Conservation (phyloP, 345 rosid species). For the Syzygium grande region DNA sequence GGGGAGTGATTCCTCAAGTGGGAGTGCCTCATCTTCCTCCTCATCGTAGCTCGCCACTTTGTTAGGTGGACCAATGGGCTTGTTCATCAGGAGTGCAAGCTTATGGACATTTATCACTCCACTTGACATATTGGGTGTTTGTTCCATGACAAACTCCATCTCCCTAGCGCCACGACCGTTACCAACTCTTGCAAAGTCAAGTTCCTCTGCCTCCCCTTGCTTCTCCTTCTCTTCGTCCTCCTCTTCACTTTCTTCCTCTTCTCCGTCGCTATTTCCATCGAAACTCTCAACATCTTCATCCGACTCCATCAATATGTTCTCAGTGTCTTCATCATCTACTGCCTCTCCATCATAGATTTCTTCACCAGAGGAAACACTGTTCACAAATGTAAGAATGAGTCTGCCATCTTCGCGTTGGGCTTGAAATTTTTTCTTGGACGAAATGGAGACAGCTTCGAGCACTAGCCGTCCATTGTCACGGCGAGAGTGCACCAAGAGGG, state of each 20-base stretch:
- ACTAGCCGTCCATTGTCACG: slow-evolving; percentile 87
- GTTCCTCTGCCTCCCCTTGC: neutral
- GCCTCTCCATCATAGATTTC: neutral
- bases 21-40: slow-evolving; percentile 7
- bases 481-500: slow-evolving; percentile 60
- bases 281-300: neutral
- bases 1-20: slow-evolving; percentile 23
- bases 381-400: slow-evolving; percentile 60
- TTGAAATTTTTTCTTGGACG: slow-evolving; percentile 59
- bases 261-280: neutral
- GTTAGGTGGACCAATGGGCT: slow-evolving; percentile 39
- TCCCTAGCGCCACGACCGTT: neutral
- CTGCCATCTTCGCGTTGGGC: slow-evolving; percentile 82
- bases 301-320: neutral
- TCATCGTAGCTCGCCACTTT: slow-evolving; percentile 8
- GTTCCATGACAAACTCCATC: slow-evolving; percentile 14
- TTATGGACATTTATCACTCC: slow-evolving; percentile 41
- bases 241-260: slow-evolving; percentile 12
- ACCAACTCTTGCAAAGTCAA: neutral
- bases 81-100: slow-evolving; percentile 46
- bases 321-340: neutral
- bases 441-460: slow-evolving; percentile 74
- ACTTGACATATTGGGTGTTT: slow-evolving; percentile 22
- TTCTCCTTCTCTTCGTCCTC: slow-evolving; percentile 4
- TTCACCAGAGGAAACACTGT: neutral